Evolutionary conservation across 352 stramenopile species (phyloP).

Genomic region (Halophytophthora batemanensis): DNA sequence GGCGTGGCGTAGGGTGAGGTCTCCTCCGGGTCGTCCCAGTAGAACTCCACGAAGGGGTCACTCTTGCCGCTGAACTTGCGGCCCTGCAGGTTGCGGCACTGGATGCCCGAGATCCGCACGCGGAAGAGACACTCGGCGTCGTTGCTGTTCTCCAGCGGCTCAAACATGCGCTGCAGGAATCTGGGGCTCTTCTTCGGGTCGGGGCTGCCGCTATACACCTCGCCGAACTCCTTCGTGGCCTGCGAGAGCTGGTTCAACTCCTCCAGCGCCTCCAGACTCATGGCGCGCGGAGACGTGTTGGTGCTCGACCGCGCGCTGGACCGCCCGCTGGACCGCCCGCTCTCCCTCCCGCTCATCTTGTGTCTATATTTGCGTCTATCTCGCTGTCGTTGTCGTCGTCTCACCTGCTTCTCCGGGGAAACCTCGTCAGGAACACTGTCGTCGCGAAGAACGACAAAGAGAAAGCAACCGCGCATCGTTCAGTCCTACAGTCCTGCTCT

Average conservation of each 20-base stretch:
- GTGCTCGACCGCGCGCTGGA: constrained; percentile 36
- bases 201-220: constrained; percentile 47
- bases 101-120: constrained; percentile 82
- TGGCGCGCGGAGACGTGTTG: constrained; percentile 37
- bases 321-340: constrained; percentile 8
- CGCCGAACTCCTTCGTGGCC: constrained; percentile 72
- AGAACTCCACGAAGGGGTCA: constrained; percentile 87
- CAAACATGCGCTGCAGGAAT: constrained; percentile 67
- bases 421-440: too few species aligned
- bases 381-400: too few species aligned
- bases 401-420: too few species aligned
- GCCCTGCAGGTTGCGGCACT: constrained; percentile 84
- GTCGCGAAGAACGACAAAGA: too few species aligned
- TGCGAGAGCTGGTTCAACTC: constrained; percentile 73
- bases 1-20: constrained; percentile 72
- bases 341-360: too few species aligned
- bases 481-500: too few species aligned
- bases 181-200: constrained; percentile 48
- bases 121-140: constrained; percentile 80
- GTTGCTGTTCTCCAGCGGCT: constrained; percentile 49
- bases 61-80: constrained; percentile 80
- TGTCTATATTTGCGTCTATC: too few species aligned
- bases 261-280: constrained; percentile 48
- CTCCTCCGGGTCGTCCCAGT: constrained; percentile 76
- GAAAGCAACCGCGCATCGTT: too few species aligned